phyloP scores from a whole-genome alignment of 371 early-diverging fungal genomes.

The Rhizopus microsporus region DNA sequence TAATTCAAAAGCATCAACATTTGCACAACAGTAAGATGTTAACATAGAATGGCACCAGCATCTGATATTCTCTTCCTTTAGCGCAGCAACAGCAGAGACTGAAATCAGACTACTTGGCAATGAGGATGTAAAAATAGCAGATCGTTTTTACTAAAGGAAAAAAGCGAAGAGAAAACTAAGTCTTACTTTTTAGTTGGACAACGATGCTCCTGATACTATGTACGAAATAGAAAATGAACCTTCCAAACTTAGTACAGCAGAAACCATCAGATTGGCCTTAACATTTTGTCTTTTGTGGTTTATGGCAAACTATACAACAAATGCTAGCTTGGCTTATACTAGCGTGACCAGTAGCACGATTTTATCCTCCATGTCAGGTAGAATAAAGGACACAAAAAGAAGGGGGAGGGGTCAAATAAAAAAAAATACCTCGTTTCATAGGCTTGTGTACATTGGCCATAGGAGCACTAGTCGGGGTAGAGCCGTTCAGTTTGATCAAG shows the following conservation, averaged over 20 bases:
- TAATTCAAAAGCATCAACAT: slow-evolving; percentile 4
- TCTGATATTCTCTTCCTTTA: background rate
- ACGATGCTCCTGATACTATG: background rate
- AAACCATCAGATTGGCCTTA: slow-evolving; percentile 64
- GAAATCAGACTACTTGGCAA: slow-evolving; percentile 10
- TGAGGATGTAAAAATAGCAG: slow-evolving; percentile 8
- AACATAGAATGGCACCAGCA: background rate
- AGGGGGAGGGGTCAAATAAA: background rate
- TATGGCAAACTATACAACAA: slow-evolving; percentile 67
- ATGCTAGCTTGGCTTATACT: slow-evolving; percentile 72
- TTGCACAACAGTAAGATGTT: slow-evolving; percentile 14
- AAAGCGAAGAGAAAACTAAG: slow-evolving; percentile 1
- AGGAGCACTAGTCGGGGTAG: slow-evolving; percentile 67
- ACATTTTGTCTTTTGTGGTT: slow-evolving; percentile 76
- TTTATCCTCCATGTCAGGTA: slow-evolving; percentile 68
- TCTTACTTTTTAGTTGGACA: background rate
- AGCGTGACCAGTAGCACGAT: slow-evolving; percentile 75
- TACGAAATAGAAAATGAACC: background rate
- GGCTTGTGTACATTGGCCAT: slow-evolving; percentile 76
- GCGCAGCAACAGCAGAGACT: slow-evolving; percentile 13
- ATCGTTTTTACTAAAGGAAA: background rate
- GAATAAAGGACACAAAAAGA: background rate
- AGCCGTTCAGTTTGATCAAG: slow-evolving; percentile 57
- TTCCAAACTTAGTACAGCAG: slow-evolving; percentile 12
- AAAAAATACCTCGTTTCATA: slow-evolving; percentile 1